These are phyloP conservation scores for Aspergillus intermedius DNA, from an alignment of 2,329 filamentous ascomycete species.

Conservation along the genomic window DNA sequence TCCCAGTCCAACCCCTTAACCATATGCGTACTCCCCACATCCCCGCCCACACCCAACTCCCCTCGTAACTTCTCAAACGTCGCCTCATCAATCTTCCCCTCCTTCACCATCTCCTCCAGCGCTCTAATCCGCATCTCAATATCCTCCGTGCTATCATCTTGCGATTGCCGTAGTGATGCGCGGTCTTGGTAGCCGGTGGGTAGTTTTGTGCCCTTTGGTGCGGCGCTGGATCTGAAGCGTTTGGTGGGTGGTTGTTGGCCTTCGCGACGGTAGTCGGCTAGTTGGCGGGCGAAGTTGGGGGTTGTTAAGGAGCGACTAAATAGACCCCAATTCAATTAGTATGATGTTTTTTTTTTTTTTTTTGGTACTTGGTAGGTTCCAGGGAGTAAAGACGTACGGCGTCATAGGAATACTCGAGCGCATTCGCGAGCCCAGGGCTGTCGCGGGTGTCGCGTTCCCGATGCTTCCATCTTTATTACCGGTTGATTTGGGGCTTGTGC, in stretches of 20 bases:
- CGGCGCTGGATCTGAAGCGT: conserved; percentile 66
- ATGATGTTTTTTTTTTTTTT: neutral
- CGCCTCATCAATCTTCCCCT: conserved; percentile 72
- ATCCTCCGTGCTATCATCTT: conserved; percentile 43
- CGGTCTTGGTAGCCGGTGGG: conserved; percentile 80
- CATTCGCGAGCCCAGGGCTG: conserved; percentile 66
- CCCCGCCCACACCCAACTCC: conserved; percentile 71
- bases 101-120: conserved; percentile 73
- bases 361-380: conserved; percentile 3
- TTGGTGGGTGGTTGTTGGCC: conserved; percentile 53
- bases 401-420: conserved; percentile 88
- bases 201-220: conserved; percentile 75
- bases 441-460: conserved; percentile 43
- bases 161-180: conserved; percentile 55
- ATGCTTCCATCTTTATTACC: conserved; percentile 19
- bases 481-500: conserved; percentile 11
- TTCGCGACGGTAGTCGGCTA: conserved; percentile 64
- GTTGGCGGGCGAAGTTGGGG: conserved; percentile 73
- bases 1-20: conserved; percentile 89
- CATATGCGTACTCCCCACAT: conserved; percentile 72
- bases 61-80: conserved; percentile 69
- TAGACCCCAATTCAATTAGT: conserved; percentile 4
- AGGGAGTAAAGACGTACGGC: conserved; percentile 53
- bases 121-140: conserved; percentile 64
- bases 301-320: conserved; percentile 59